These are phyloP conservation scores for Thalassiosira exigua DNA, from an alignment of 352 stramenopile genomes.

Conservation along the genomic window DNA sequence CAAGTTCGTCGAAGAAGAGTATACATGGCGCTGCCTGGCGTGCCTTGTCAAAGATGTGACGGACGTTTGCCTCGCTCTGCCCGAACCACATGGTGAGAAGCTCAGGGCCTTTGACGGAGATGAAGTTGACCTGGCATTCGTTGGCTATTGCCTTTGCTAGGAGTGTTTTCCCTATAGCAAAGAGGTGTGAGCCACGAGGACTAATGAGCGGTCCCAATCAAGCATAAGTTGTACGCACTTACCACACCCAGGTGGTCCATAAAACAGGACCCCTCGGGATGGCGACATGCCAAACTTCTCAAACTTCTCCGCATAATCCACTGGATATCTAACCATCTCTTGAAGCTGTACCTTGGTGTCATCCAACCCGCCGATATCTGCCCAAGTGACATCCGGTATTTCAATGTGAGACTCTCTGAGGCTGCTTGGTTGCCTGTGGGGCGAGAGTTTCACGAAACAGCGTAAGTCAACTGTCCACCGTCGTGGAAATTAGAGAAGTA, in stretches of 20 bases:
- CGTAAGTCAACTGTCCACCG: too few species aligned
- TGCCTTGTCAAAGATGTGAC: conserved; percentile 98
- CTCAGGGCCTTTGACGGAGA: conserved; percentile 99
- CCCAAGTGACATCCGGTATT: conserved; percentile 97
- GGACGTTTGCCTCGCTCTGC: conserved; percentile 97
- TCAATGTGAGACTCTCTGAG: conserved; percentile 98
- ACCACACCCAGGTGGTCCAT: conserved; percentile 97
- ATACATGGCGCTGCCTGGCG: conserved; percentile 96
- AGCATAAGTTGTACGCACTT: too few species aligned
- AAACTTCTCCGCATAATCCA: conserved; percentile 99
- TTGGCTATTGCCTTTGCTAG: conserved; percentile 99
- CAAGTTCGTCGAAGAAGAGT: conserved; percentile 99
- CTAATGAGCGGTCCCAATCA: too few species aligned
- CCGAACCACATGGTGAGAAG: conserved; percentile 99
- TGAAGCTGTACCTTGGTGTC: conserved; percentile 93
- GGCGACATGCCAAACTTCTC: conserved; percentile 94
- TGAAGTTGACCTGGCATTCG: conserved; percentile 99
- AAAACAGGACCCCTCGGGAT: conserved; percentile 98
- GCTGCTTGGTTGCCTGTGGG: conserved; percentile 97
- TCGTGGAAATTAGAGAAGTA: too few species aligned
- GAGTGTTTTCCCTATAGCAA: too few species aligned
- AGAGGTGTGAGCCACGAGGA: too few species aligned
- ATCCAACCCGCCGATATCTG: conserved; percentile 98
- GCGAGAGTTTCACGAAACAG: too few species aligned
- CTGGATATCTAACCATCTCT: conserved; percentile 98